Percentiles rank a stretch among this genome's conserved stretches.
phyloP scores from a whole-genome alignment of 345 rosid species.

The Arabis hirsuta region DNA sequence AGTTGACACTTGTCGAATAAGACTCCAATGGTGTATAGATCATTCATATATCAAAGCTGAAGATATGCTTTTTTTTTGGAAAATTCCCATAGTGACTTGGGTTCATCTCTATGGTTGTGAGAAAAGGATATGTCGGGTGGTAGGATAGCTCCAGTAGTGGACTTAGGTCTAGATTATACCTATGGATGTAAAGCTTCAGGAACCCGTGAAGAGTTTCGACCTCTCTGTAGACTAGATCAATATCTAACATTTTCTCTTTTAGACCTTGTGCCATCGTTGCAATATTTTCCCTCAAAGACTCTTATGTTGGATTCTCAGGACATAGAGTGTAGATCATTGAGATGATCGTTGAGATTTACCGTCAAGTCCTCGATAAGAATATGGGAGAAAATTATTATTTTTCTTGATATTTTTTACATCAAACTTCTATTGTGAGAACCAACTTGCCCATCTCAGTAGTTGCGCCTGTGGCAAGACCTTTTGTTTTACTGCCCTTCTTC shows the following conservation, averaged over 20 bases:
- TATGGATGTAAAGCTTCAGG: not conserved
- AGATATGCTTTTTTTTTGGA: no score
- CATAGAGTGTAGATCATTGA: not conserved
- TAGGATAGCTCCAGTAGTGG: not conserved
- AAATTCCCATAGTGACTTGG: not conserved
- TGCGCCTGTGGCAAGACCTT: not conserved
- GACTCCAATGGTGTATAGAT: no score
- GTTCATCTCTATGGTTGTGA: not conserved
- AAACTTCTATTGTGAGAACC: slow-evolving; percentile 5
- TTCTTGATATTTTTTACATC: not conserved
- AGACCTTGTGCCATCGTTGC: no score
- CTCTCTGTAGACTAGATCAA: not conserved
- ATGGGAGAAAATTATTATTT: not conserved
- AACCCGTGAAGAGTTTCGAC: not conserved
- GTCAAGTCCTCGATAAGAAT: not conserved
- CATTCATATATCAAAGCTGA: no score
- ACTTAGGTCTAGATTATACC: not conserved
- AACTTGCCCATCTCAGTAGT: not conserved
- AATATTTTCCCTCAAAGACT: not conserved
- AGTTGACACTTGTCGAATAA: no score
- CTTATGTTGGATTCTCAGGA: not conserved
- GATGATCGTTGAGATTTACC: not conserved
- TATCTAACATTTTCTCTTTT: not conserved
- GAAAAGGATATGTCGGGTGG: not conserved
- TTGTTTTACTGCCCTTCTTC: not conserved